Base-by-base conservation (phyloP, 768 basidiomycete species). In the Collybiopsis luxurians region DNA sequence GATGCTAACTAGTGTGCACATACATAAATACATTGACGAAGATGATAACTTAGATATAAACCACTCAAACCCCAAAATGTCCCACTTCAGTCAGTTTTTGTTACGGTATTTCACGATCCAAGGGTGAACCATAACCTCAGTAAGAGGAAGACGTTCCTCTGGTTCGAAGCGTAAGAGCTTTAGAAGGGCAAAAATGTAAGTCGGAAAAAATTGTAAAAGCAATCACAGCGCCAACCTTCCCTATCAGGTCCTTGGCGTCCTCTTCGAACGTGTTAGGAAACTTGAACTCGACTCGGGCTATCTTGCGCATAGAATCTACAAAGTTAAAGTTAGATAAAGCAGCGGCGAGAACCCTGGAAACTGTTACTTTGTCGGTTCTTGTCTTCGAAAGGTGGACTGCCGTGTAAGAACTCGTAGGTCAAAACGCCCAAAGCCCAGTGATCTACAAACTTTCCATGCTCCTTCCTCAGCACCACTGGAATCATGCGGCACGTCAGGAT, bases 351-450 rank as follows among this genome's bases (percentile, higher is more conserved):
- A n/a, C n/a, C n/a, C n/a, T n/a, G n/a, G n/a, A n/a, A n/a, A n/a
- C n/a, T n/a, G 56, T n/a, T 49, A 85, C 84, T 82, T 31, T 79
- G 77, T 46, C 79, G 71, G 17, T 85, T 83, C 36, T 66, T 77
- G 59, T 87, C 85, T 64, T 90, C 88, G 60, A 90, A 90, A 0
- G 89, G 88, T n/a, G 88, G 87, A 10, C 72, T 73, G 4, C 89
- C 89, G 27, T 78, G 76, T 56, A 90, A 66, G 66, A 90, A 90
- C 70, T 90, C 88, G 64, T 27, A 40, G 23, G 39, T 51, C 27
- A 53, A 31, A 12, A 53, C 40, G 27, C 30, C 45, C 13, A 34
- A 28, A 12, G 46, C 24, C 38, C 54, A 55, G 34, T 36, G 28
- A 38, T 55, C 54, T 6, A 55, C 54, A 42, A 24, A 46, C 87